Base-by-base conservation (phyloP, 2,329 filamentous ascomycete genomes). In the Neonectria magnoliae region DNA sequence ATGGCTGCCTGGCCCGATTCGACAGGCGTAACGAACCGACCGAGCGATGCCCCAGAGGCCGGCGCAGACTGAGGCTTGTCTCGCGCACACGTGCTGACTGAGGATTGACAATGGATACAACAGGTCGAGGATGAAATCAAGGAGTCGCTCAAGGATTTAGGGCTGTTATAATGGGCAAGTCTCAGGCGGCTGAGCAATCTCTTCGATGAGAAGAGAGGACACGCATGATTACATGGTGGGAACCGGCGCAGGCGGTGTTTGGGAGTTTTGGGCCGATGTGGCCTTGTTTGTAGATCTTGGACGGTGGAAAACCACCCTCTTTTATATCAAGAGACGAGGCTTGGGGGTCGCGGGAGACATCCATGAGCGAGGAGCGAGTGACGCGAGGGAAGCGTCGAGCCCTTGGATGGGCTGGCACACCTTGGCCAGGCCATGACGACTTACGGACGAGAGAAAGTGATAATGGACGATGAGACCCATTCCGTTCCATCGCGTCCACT, bases 231-330 rank as follows among this genome's bases (percentile, higher is more conserved):
- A 59, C 66, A 69, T 71, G 69, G 68, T 72, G 67, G 70, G 72
- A 67, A 68, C 71, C 57, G 68, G 69, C 70, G 69, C 69, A 68
- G 63, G 58, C 61, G 71, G 69, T 72, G 71, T 75, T 74, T 73
- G 65, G 70, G 79, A 70, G 62, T 80, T 69, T 81, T 70, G 31
- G 69, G 65, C 64, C 57, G 29, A 68, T 53, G 47, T 62, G 73
- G 74, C 64, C 70, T 75, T 74, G 73, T 76, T 75, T 79, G 77
- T 79, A 81, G 78, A 79, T 81, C 82, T 82, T 82, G 78, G 76
- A 80, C 76, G 77, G 76, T 80, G 77, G 78, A 80, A 76, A 78
- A 82, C 78, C 76, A 79, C 76, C 76, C 76, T 81, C 76, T 78
- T 72, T 71, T 69, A 76, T 76, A 77, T 79, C 80, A 80, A 81